These are phyloP conservation scores for Arthrobotrys entomopaga DNA, from an alignment of 2,329 filamentous ascomycete genomes.

Conservation along the genomic window DNA sequence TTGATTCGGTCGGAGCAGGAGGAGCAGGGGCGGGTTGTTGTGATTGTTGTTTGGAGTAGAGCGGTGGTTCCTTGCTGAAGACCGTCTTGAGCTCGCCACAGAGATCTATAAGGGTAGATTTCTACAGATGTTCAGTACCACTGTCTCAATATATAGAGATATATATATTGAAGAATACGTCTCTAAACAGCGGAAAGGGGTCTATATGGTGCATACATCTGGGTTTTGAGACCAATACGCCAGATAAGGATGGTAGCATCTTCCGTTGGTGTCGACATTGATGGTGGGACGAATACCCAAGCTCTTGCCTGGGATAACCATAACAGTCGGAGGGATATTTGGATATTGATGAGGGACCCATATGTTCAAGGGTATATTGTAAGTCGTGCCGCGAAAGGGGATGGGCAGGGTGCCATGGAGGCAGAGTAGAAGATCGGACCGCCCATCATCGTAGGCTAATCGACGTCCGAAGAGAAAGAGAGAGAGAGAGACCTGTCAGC, in stretches of 20 bases:
- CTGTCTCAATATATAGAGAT: not conserved
- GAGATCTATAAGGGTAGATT: constrained; percentile 84
- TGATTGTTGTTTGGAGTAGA: constrained; percentile 75
- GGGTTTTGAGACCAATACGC: constrained; percentile 88
- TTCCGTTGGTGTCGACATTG: constrained; percentile 91
- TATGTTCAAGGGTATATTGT: constrained; percentile 89
- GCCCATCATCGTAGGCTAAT: constrained; percentile 85
- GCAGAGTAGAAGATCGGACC: constrained; percentile 84
- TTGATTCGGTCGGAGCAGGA: constrained; percentile 56
- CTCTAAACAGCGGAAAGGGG: too few relatives aligned
- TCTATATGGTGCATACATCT: constrained; percentile 73
- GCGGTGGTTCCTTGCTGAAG: constrained; percentile 93
- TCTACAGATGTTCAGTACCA: constrained; percentile 65
- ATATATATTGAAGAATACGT: not conserved
- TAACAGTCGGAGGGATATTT: constrained; percentile 82
- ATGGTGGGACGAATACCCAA: constrained; percentile 93
- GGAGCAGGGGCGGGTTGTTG: constrained; percentile 60
- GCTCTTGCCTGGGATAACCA: constrained; percentile 85
- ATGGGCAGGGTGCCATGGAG: constrained; percentile 91
- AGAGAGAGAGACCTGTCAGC: constrained; percentile 54
- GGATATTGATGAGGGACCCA: constrained; percentile 95
- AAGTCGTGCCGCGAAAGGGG: constrained; percentile 84
- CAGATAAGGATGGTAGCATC: constrained; percentile 94
- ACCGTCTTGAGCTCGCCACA: constrained; percentile 82
- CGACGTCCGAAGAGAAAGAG: not conserved